Base-by-base conservation (phyloP, 1,284 basidiomycete genomes). In the Malassezia obtusa region DNA sequence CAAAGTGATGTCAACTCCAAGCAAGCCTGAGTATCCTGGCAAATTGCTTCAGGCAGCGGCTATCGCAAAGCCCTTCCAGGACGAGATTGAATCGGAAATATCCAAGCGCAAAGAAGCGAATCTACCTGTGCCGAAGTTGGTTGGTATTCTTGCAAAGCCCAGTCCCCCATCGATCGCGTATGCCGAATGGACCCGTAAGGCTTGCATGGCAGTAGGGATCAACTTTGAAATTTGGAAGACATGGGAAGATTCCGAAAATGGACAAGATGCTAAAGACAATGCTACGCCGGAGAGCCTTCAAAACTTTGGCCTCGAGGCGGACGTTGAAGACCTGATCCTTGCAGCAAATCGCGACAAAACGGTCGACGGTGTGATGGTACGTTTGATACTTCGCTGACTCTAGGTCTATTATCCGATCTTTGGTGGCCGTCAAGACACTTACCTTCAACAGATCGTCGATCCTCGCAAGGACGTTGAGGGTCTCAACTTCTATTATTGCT, bases 381-480 rank as follows among this genome's bases (percentile, higher is more conserved):
- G 82, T 68, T 12, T 15, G 15, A 30, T 12, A 9, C 19, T 41
- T 19, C 17, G 21, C 59, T 8, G 21, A 40, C 21, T 22, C 15
- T 21, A 40, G 38, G 26, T 40, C 14, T 73, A 73, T 64, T 76
- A 75, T 56, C 74, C 75, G 39, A 75, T 75, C 65, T 75, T 76
- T 45, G 73, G 71, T 19, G 73, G 72, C 9, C 65, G 74, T 33
- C 71, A 95, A 83, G 92, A 98, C 74, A 89, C 92, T 69, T 98
- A 98, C 75, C 78, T 98, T 48, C 92, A 98, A 68, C 76, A 91
- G 83, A 82, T 92, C 50, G 87, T 98, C 12, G 90, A 89, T 1
- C 90, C 92, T 1, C 81, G 87, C 62, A 98, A 98, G 77, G 92
- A 98, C 64, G 92, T 98, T 49, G 92, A 98, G 76, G 92, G 92